Base-by-base conservation (phyloP, 2,329 filamentous ascomycete species). In the Hymenoscyphus linearis region DNA sequence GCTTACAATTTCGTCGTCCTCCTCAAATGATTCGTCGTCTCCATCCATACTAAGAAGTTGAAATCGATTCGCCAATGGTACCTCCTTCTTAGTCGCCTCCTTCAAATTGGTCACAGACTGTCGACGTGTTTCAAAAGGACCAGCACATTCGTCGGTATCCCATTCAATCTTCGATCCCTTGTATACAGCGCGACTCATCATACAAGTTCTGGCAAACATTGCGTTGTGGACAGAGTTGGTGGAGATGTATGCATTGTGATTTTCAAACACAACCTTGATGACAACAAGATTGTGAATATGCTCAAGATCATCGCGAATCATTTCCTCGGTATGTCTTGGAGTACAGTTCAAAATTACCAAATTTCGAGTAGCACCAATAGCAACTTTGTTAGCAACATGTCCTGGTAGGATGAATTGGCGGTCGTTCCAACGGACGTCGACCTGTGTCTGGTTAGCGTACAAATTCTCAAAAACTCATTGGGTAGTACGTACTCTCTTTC, bases 231-330 rank as follows among this genome's bases (percentile, higher is more conserved):
- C 81, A 0, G 90, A 91, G 73, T 93, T 96, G 7, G 87, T 90
- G 60, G 83, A 86, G 65, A 96, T 85, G 72, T 84, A 84, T 62
- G 83, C 88, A 72, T 85, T 83, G 2, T 75, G 74, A 72, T 89
- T 87, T 7, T 76, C 74, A 47, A 47, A 47, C 18, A 16, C 5
- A 52, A 95, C 76, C 52, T 82, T 82, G 68, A 95, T 79, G 12
- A 96, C 82, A 25, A 87, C 78, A 1, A 96, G 79, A 64, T 90
- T 90, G 76, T 93, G 86, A 63, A 96, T 93, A 71, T 96, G 91
- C 26, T 92, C 87, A 40, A 95, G 79, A 68, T 96, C 89, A 4
- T 86, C 81, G 12, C 88, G 85, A 65, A 96, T 85, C 16, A 76
- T 75, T 7, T 82, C 76, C 66, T 86, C 86, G 0, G 85, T 91